Percentiles rank a stretch among this genome's conserved stretches.
Conservation (phyloP, 345 rosid species). For the Acer negundo region DNA sequence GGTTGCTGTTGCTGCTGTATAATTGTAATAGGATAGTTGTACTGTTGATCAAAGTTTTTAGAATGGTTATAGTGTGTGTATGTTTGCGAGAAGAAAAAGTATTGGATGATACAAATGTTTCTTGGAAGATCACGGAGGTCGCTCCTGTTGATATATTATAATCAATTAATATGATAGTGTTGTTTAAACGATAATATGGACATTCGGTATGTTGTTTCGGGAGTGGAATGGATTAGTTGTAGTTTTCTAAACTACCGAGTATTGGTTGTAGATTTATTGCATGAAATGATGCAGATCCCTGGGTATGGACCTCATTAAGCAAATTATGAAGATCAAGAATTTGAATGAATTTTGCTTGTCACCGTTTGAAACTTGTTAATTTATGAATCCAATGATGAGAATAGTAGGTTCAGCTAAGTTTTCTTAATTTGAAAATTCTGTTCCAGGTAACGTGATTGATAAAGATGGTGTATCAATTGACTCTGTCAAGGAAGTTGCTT, state of each 20-base stretch:
- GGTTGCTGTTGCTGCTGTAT: too few relatives aligned
- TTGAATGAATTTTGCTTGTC: not conserved
- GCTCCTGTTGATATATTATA: not conserved
- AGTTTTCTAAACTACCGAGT: too few relatives aligned
- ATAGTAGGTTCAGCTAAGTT: not conserved
- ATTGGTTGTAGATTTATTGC: not conserved
- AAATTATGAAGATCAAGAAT: not conserved
- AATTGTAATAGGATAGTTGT: not conserved
- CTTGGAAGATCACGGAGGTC: not conserved
- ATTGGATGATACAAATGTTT: not conserved
- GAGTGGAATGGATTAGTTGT: too few relatives aligned
- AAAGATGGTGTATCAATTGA: constrained; percentile 34
- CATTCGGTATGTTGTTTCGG: not conserved
- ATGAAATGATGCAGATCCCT: not conserved
- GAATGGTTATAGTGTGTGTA: not conserved
- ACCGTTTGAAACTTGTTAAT: not conserved
- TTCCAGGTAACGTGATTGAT: constrained; percentile 30
- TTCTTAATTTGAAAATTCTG: not conserved
- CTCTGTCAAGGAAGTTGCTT: constrained; percentile 29
- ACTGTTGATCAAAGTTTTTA: not conserved
- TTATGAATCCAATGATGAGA: not conserved
- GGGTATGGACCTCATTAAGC: not conserved
- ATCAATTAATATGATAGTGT: not conserved
- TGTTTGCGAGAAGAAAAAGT: not conserved
- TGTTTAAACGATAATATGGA: not conserved